phyloP scores from a whole-genome alignment of 495 filamentous ascomycete species.

The Neurospora sp. region DNA sequence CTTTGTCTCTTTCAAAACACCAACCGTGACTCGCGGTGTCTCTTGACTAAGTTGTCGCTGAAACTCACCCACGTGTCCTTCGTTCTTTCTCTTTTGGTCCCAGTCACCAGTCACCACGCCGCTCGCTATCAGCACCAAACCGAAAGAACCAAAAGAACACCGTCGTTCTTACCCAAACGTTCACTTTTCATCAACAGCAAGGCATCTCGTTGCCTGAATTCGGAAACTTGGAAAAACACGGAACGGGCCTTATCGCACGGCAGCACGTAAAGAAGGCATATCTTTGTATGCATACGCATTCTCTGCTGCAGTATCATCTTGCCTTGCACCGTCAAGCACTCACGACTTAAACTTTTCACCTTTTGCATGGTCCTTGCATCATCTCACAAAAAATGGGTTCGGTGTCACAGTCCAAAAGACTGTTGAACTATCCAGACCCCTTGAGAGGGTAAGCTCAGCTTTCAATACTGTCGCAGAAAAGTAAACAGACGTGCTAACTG shows the following conservation, averaged over 20 bases:
- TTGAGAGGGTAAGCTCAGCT: slow-evolving; percentile 11
- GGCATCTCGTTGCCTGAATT: not conserved
- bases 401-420: not conserved
- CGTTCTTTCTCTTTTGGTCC: not conserved
- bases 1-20: not conserved
- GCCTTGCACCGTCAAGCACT: not conserved
- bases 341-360: not conserved
- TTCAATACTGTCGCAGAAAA: not conserved
- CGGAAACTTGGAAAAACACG: not conserved
- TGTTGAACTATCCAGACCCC: slow-evolving; percentile 14
- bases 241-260: not conserved
- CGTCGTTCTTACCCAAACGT: not conserved
- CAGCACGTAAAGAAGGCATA: not conserved
- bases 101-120: not conserved
- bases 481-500: not conserved
- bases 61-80: not conserved
- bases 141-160: not conserved
- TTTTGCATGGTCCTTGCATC: not conserved
- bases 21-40: not conserved
- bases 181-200: not conserved
- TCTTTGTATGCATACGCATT: not conserved
- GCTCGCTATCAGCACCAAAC: not conserved
- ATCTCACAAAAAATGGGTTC: slow-evolving; percentile 6
- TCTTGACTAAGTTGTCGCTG: not conserved
- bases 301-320: not conserved